A percentile compares a stretch with the other conserved stretches of the same genome.
Conservation (phyloP, 768 basidiomycete genomes). For the Lenzites betulinus region DNA sequence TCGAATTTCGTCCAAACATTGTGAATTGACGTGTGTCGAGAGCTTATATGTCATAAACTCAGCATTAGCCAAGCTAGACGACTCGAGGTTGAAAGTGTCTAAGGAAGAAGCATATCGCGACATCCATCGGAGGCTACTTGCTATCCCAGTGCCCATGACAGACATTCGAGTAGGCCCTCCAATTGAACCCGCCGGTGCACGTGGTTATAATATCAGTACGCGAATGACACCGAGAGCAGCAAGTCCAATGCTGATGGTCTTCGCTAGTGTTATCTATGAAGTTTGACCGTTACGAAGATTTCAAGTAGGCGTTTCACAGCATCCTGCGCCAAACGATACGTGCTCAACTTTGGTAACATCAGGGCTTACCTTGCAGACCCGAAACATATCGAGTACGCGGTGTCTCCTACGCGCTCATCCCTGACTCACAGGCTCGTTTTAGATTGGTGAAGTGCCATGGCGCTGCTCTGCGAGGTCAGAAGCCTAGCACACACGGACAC, state of each 20-base stretch:
- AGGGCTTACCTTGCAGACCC: constrained; percentile 14
- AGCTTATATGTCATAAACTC: not conserved
- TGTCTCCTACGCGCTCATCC: not conserved
- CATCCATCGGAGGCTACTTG: constrained; percentile 7
- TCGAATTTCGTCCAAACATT: not conserved
- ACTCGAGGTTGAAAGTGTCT: not conserved
- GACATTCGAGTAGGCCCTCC: constrained; percentile 13
- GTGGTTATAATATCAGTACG: constrained; percentile 16
- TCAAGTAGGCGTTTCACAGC: not conserved
- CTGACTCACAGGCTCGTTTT: not conserved
- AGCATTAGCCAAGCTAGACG: constrained; percentile 15
- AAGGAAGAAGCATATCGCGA: constrained; percentile 6
- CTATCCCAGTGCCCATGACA: constrained; percentile 9
- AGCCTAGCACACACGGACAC: too few species aligned
- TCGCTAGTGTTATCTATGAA: constrained; percentile 9
- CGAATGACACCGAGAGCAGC: not conserved
- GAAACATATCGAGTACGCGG: constrained; percentile 7
- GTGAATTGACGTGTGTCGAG: not conserved
- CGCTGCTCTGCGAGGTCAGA: not conserved
- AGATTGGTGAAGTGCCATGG: constrained; percentile 9
- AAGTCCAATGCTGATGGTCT: not conserved
- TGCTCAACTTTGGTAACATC: not conserved
- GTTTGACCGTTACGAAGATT: constrained; percentile 5
- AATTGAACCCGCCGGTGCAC: not conserved
- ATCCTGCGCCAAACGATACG: too few species aligned